Evolutionary conservation across 2,329 filamentous ascomycete species (phyloP).

Genomic region (Cladosporium sp.): DNA sequence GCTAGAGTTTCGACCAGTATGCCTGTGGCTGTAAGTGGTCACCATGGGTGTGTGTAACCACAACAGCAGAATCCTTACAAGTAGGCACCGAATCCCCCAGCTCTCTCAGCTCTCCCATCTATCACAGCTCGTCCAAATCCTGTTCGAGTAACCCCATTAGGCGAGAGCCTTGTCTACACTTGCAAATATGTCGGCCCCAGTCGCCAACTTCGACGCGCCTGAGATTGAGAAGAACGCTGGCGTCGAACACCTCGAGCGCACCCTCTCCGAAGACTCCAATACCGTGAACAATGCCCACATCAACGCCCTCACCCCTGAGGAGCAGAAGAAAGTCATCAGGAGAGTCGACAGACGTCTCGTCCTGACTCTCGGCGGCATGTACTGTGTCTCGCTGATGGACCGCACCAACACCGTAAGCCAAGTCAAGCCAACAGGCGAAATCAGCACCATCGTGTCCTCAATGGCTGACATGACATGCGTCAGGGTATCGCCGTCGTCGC

Average conservation of each 20-base stretch:
- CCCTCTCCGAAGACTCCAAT: constrained; percentile 25
- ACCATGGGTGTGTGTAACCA: constrained; percentile 8
- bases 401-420: constrained; percentile 28
- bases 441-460: not conserved
- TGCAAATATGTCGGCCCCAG: constrained; percentile 11
- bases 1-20: not conserved
- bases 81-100: constrained; percentile 2
- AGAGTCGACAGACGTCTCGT: constrained; percentile 64
- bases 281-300: constrained; percentile 32
- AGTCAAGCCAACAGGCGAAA: no score
- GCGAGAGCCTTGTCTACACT: not conserved
- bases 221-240: constrained; percentile 27
- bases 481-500: constrained; percentile 38
- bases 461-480: constrained; percentile 22
- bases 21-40: constrained; percentile 2
- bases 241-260: constrained; percentile 29
- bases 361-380: constrained; percentile 45
- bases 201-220: constrained; percentile 8
- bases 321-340: constrained; percentile 68
- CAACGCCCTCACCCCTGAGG: constrained; percentile 54
- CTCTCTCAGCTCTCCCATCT: not conserved
- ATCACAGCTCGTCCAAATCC: not conserved
- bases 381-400: constrained; percentile 38
- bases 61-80: constrained; percentile 6
- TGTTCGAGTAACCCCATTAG: not conserved